Evolutionary conservation across 208 protist species (phyloP).

Genomic region (Vickermania spadyakhi): DNA sequence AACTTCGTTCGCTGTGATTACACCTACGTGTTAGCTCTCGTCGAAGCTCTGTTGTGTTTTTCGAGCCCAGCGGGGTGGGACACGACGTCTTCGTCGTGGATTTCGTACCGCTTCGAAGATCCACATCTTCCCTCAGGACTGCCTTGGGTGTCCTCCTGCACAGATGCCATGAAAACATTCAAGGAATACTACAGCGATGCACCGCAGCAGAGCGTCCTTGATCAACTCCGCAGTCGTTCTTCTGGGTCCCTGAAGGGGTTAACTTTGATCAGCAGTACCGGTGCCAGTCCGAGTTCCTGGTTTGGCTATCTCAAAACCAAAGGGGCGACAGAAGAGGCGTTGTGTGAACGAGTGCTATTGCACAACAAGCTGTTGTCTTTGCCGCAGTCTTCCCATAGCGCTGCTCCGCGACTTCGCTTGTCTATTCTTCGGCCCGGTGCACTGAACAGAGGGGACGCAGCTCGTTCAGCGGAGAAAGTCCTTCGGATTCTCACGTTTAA

Average conservation of each 20-base stretch:
- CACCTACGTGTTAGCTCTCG: constrained; percentile 63
- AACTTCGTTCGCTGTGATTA: constrained; percentile 62
- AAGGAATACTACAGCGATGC: not conserved
- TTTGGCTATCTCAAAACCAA: constrained; percentile 71
- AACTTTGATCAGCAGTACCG: constrained; percentile 38
- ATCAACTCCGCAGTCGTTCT: constrained; percentile 6
- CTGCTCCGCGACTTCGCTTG: constrained; percentile 15
- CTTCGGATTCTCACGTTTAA: constrained; percentile 17
- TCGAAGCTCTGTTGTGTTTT: constrained; percentile 40
- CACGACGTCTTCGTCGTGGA: not conserved
- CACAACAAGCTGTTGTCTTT: constrained; percentile 8
- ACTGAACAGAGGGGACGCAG: constrained; percentile 44
- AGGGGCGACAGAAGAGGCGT: constrained; percentile 36
- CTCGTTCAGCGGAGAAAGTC: constrained; percentile 39
- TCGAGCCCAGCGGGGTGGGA: constrained; percentile 19
- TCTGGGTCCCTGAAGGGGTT: constrained; percentile 21
- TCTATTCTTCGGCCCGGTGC: constrained; percentile 48
- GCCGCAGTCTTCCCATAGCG: not conserved
- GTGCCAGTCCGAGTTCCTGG: constrained; percentile 38
- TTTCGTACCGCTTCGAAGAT: not conserved
- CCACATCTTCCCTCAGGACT: not conserved
- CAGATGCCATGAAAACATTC: not conserved
- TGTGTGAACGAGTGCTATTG: constrained; percentile 28
- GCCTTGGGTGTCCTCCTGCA: not conserved
- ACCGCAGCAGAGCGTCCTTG: not conserved